A percentile compares a stretch with the other conserved stretches of the same genome.
These are phyloP conservation scores for Fomes fomentarius DNA, from an alignment of 1,284 basidiomycete species.

Conservation along the genomic window DNA sequence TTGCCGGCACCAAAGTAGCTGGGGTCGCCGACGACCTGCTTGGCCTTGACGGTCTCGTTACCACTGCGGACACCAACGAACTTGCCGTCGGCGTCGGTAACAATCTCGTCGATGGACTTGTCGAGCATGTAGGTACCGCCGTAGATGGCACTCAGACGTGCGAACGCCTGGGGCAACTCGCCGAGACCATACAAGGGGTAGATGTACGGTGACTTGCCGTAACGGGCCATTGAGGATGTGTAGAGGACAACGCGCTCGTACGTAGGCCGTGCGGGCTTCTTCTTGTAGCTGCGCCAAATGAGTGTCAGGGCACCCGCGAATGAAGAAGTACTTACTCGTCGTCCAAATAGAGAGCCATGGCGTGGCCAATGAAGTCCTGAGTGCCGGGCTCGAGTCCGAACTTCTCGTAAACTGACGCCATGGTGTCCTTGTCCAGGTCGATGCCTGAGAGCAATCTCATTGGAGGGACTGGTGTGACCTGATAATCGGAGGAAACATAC, in stretches of 20 bases:
- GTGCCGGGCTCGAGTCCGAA: conserved; percentile 98
- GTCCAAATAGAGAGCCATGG: conserved; percentile 98
- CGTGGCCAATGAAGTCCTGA: conserved; percentile 99
- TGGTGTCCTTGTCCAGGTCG: conserved; percentile 84
- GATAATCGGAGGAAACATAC: conserved; percentile 44
- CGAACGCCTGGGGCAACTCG: conserved; percentile 98
- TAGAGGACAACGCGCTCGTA: conserved; percentile 98
- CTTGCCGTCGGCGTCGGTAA: conserved; percentile 84
- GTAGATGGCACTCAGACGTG: conserved; percentile 97
- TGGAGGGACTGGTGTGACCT: not conserved
- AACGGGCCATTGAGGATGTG: conserved; percentile 98
- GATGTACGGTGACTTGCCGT: conserved; percentile 99
- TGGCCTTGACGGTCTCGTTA: conserved; percentile 94
- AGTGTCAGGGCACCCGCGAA: not conserved
- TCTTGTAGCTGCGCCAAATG: conserved; percentile 75
- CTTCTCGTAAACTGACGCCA: conserved; percentile 95
- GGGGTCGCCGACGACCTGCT: conserved; percentile 98
- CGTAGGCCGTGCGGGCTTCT: conserved; percentile 86
- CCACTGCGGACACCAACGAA: conserved; percentile 93
- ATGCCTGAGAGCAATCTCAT: conserved; percentile 57
- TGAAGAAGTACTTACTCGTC: conserved; percentile 75
- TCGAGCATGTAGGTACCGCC: conserved; percentile 99
- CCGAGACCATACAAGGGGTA: conserved; percentile 99
- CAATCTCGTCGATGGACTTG: conserved; percentile 92
- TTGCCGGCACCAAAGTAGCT: conserved; percentile 91